Conservation (phyloP, 176 grass and related monocot species). For the Alopecurus myosuroides region DNA sequence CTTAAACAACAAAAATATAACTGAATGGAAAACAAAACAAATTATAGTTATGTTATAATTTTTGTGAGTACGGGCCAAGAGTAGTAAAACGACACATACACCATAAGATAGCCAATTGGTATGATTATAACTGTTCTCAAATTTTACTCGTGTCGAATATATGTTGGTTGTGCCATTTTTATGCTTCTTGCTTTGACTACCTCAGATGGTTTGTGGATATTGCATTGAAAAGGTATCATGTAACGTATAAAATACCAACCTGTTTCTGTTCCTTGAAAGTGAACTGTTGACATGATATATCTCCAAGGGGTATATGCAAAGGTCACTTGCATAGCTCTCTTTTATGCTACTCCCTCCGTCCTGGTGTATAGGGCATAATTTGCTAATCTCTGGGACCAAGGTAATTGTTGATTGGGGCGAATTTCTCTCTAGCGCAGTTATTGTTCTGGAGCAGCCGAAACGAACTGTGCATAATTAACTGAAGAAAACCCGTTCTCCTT, state of each 20-base stretch:
- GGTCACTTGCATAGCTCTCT: background rate
- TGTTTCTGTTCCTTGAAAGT: background rate
- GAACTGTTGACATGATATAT: background rate
- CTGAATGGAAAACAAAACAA: background rate
- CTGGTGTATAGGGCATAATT: no score
- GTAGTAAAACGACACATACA: background rate
- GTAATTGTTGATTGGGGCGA: no score
- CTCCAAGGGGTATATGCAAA: background rate
- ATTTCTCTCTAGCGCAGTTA: no score
- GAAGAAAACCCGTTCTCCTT: no score
- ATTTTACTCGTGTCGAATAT: background rate
- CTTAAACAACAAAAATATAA: background rate
- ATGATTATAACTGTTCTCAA: background rate
- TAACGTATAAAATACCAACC: conserved; percentile 9
- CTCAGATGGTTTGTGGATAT: conserved; percentile 22
- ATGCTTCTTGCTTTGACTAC: background rate
- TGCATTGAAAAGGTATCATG: conserved; percentile 89
- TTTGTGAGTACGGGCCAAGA: background rate
- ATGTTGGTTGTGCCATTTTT: conserved; percentile 8
- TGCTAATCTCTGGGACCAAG: no score
- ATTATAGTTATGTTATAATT: background rate
- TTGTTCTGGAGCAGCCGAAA: no score
- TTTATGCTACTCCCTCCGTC: no score
- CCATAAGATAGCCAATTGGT: background rate
- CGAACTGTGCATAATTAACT: no score